These are phyloP conservation scores for Chaetomium olivaceum DNA, from an alignment of 2,329 filamentous ascomycete genomes.

Conservation along the genomic window DNA sequence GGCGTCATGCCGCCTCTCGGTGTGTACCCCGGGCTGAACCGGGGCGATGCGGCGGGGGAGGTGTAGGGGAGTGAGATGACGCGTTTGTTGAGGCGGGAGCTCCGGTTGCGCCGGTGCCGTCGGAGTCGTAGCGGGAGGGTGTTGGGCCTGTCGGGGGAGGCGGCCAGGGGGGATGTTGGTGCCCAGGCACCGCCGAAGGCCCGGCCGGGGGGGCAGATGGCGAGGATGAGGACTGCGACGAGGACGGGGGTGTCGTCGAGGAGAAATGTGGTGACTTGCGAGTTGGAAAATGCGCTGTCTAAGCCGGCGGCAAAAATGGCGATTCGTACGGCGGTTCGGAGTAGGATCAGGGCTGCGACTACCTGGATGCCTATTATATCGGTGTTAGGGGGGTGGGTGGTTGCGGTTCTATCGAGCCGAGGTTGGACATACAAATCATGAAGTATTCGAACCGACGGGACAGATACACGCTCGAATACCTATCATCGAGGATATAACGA, in stretches of 20 bases:
- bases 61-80: slow-evolving; percentile 25
- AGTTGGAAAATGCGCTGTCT: slow-evolving; percentile 41
- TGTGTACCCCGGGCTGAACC: slow-evolving; percentile 14
- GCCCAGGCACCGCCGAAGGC: slow-evolving; percentile 46
- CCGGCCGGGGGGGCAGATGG: slow-evolving; percentile 41
- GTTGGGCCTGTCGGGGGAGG: background rate
- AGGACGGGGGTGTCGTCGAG: slow-evolving; percentile 46
- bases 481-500: slow-evolving; percentile 43
- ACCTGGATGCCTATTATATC: slow-evolving; percentile 41
- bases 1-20: slow-evolving; percentile 10
- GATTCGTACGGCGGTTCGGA: slow-evolving; percentile 46
- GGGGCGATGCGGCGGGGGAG: background rate
- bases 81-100: slow-evolving; percentile 13
- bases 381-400: background rate
- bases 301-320: slow-evolving; percentile 44
- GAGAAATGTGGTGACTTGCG: slow-evolving; percentile 42
- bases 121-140: slow-evolving; percentile 22
- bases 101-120: slow-evolving; percentile 13
- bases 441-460: slow-evolving; percentile 47
- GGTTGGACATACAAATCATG: slow-evolving; percentile 44
- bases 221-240: slow-evolving; percentile 40
- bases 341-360: slow-evolving; percentile 42
- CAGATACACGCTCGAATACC: slow-evolving; percentile 44
- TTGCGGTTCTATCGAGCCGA: background rate
- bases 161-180: slow-evolving; percentile 39